Conservation (phyloP, 116 monocot species). For the Dioscorea cayenensis region DNA sequence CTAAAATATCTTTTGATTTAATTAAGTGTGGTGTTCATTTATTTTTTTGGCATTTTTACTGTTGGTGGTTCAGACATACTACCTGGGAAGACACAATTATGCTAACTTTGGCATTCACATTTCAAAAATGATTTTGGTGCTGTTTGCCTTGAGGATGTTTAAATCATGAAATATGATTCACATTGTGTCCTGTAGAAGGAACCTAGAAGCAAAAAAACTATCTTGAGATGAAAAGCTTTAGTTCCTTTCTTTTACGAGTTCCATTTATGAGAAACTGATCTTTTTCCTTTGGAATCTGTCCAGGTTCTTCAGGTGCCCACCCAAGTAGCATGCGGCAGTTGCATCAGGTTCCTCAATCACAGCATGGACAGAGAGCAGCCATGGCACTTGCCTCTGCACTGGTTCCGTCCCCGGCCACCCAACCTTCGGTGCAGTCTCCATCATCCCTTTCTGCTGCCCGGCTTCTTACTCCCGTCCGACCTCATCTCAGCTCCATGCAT, state of each 20-base stretch:
- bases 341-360: slow-evolving; percentile 14
- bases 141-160: too few species aligned
- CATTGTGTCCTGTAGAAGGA: too few species aligned
- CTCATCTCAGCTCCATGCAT: slow-evolving; percentile 7
- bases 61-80: too few species aligned
- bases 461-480: slow-evolving; percentile 3
- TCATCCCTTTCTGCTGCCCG: slow-evolving; percentile 1
- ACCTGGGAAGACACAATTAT: too few species aligned
- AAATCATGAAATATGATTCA: too few species aligned
- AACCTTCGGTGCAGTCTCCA: neutral
- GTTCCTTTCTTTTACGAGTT: neutral
- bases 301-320: slow-evolving; percentile 2
- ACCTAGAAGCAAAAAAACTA: too few species aligned
- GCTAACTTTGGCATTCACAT: too few species aligned
- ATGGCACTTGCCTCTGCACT: neutral
- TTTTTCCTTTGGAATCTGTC: neutral
- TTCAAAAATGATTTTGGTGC: too few species aligned
- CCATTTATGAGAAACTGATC: neutral
- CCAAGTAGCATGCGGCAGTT: slow-evolving; percentile 10
- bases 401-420: neutral
- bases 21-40: too few species aligned
- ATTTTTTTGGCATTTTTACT: too few species aligned
- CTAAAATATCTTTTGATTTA: too few species aligned
- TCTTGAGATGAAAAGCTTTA: too few species aligned
- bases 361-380: neutral